phyloP scores from a whole-genome alignment of 768 basidiomycete species.

The Serendipita vermifera region DNA sequence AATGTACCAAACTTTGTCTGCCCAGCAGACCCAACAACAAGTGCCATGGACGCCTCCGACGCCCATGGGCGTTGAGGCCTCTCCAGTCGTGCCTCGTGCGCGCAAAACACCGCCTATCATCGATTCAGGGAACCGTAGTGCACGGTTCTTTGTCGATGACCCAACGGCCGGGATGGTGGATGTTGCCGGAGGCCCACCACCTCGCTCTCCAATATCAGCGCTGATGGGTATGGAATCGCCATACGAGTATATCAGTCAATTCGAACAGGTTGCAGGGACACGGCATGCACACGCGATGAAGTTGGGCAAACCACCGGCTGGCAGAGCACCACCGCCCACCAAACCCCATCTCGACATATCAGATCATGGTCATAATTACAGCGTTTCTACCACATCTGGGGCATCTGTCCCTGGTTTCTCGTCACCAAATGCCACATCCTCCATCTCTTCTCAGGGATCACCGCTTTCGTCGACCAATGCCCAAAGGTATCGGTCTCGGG shows the following conservation, averaged over 20 bases:
- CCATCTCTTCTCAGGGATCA: background rate
- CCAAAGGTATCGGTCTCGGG: background rate
- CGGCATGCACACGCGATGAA: background rate
- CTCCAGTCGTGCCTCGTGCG: background rate
- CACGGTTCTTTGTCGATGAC: constrained; percentile 10
- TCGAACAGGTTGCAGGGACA: background rate
- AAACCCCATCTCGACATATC: background rate
- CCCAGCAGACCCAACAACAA: background rate
- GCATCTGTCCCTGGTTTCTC: background rate
- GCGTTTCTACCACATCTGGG: background rate
- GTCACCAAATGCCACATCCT: background rate
- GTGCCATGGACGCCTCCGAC: background rate
- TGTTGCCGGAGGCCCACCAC: background rate
- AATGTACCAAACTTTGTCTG: background rate
- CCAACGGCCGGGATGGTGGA: constrained; percentile 1
- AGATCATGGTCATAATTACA: background rate
- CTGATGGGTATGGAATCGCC: background rate
- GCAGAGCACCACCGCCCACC: background rate
- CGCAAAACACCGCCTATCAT: constrained; percentile 4
- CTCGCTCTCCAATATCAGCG: constrained; percentile 7
- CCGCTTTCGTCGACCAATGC: background rate
- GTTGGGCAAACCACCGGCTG: background rate
- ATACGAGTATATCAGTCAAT: background rate
- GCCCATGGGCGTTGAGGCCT: background rate
- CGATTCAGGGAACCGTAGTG: background rate